A percentile compares a stretch with the other conserved stretches of the same genome.
phyloP scores from a whole-genome alignment of 78 protist genomes.

The Dictyostelium firmibasis region DNA sequence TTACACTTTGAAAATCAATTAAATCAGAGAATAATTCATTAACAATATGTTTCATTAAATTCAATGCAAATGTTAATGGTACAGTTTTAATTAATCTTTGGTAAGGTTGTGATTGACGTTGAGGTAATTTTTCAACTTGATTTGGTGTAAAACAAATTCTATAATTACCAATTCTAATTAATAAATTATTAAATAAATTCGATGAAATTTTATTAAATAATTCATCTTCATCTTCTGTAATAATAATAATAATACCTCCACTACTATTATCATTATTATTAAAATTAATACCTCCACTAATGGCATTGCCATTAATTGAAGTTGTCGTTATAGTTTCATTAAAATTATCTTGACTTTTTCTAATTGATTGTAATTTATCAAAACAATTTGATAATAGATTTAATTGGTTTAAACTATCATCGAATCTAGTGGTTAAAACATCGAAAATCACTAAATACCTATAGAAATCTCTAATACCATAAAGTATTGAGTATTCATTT shows the following conservation, averaged over 20 bases:
- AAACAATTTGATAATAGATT: conserved; percentile 18
- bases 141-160: conserved; percentile 30
- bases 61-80: conserved; percentile 3
- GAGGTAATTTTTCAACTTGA: neutral
- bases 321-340: neutral
- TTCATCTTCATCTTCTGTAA: conserved; percentile 10
- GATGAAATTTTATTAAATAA: neutral
- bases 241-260: neutral
- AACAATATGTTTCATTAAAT: conserved; percentile 1
- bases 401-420: conserved; percentile 24
- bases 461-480: conserved; percentile 71
- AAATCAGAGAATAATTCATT: neutral
- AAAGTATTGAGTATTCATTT: conserved; percentile 23
- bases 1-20: neutral
- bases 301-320: no score
- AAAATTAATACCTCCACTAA: no score
- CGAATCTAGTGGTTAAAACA: conserved; percentile 16
- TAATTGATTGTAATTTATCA: neutral
- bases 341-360: neutral
- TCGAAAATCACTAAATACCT: conserved; percentile 44
- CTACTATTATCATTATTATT: neutral
- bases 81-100: neutral
- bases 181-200: conserved; percentile 10
- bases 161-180: conserved; percentile 29
- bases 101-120: neutral